Percentiles rank a stretch among this genome's conserved stretches.
Conservation (phyloP, 495 filamentous ascomycete species). For the Sporormia fimetaria region DNA sequence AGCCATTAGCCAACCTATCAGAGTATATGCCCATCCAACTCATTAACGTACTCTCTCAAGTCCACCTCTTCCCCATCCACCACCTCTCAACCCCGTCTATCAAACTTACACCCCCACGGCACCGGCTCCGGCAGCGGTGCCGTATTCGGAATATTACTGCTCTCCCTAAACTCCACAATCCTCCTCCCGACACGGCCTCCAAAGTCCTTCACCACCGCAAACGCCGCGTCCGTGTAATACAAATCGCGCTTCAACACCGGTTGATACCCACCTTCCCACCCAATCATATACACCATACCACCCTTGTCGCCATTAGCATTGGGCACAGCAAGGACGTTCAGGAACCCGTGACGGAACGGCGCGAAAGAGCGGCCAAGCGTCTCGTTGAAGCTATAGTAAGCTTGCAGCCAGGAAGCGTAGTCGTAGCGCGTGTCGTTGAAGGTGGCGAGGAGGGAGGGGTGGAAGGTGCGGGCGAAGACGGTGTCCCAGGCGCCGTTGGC, state of each 20-base stretch:
- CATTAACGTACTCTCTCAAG: no score
- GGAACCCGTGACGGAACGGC: constrained; percentile 17
- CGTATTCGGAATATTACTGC: constrained; percentile 17
- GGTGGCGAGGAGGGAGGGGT: constrained; percentile 7
- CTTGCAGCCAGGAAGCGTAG: constrained; percentile 14
- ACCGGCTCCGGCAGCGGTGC: constrained; percentile 10
- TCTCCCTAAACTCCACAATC: constrained; percentile 20
- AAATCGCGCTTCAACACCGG: constrained; percentile 5
- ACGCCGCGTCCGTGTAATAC: constrained; percentile 18
- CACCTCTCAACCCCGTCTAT: no score
- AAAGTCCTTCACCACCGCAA: constrained; percentile 13
- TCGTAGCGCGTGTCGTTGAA: constrained; percentile 20
- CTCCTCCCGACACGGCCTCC: constrained; percentile 7
- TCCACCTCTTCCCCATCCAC: no score
- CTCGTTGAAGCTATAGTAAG: constrained; percentile 15
- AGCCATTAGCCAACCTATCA: no score
- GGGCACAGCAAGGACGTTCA: constrained; percentile 11
- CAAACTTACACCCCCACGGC: no score
- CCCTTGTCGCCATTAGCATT: constrained; percentile 16
- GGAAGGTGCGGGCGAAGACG: constrained; percentile 12
- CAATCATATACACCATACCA: constrained; percentile 15
- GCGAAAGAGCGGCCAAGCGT: constrained; percentile 13
- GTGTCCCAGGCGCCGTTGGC: constrained; percentile 19
- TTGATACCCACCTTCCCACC: constrained; percentile 19
- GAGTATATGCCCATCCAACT: no score